phyloP scores from a whole-genome alignment of 495 filamentous ascomycete species.

The Xylaria castorea region DNA sequence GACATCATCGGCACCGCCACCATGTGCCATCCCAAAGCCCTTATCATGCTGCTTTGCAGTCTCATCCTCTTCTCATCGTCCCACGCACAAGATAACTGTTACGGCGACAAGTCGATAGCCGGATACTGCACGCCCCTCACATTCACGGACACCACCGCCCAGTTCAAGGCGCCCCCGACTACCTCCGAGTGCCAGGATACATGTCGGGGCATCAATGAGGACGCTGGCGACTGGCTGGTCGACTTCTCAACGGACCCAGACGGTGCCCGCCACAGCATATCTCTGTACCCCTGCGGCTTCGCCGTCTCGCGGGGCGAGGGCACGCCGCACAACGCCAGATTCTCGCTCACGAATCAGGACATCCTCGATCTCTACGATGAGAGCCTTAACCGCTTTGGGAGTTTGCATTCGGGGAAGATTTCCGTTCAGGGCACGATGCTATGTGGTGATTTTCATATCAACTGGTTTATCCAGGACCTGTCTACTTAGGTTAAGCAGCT shows the following conservation, averaged over 20 bases:
- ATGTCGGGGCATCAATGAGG: constrained; percentile 28
- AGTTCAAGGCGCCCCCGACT: background rate
- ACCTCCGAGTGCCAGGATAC: constrained; percentile 30
- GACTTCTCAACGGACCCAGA: constrained; percentile 31
- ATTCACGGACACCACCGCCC: constrained; percentile 31
- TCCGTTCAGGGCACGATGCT: constrained; percentile 36
- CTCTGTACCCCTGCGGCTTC: constrained; percentile 26
- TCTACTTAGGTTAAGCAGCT: constrained; percentile 47
- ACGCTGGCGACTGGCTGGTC: constrained; percentile 35
- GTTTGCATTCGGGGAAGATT: constrained; percentile 27
- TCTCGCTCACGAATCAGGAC: constrained; percentile 35
- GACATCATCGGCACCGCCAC: background rate
- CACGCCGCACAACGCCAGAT: constrained; percentile 15
- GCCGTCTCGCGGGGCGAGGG: constrained; percentile 28
- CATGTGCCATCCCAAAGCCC: background rate
- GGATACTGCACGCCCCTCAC: constrained; percentile 34
- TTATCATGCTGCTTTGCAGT: constrained; percentile 26
- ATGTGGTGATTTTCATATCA: constrained; percentile 29
- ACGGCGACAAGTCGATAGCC: constrained; percentile 26
- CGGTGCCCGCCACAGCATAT: constrained; percentile 29
- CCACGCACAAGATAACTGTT: constrained; percentile 26
- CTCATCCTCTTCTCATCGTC: constrained; percentile 6
- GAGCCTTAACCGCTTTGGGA: constrained; percentile 26
- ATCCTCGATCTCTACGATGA: constrained; percentile 33
- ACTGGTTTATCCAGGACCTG: constrained; percentile 32